Evolutionary conservation across 768 basidiomycete genomes (phyloP).

Genomic region (Pulveroboletus sp.): DNA sequence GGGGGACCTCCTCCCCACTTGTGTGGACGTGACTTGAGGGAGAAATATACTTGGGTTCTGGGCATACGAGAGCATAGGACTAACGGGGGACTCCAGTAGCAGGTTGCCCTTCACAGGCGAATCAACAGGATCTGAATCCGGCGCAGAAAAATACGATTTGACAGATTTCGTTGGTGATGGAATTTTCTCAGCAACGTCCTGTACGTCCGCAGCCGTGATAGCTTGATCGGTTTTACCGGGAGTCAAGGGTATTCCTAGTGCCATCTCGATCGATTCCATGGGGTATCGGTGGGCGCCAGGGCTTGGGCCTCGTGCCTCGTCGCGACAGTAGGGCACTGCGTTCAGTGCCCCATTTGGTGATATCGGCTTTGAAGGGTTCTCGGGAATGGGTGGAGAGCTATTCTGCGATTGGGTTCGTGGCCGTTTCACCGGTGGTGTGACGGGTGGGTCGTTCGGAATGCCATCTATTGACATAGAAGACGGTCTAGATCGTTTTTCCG

Average conservation of each 20-base stretch:
- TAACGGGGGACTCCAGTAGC: conserved; percentile 34
- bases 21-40: conserved; percentile 38
- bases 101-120: conserved; percentile 25
- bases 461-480: conserved; percentile 30
- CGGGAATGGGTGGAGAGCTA: neutral
- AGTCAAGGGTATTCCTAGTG: neutral
- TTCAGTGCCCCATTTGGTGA: conserved; percentile 10
- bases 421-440: conserved; percentile 26
- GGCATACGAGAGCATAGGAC: conserved; percentile 33
- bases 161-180: conserved; percentile 31
- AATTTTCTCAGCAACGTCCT: conserved; percentile 7
- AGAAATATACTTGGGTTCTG: conserved; percentile 35
- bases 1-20: conserved; percentile 19
- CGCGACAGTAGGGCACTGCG: conserved; percentile 2
- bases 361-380: neutral
- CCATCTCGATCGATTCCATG: neutral
- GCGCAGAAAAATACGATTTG: conserved; percentile 38
- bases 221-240: conserved; percentile 3
- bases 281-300: neutral
- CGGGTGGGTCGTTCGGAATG: conserved; percentile 3
- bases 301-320: conserved; percentile 1
- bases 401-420: conserved; percentile 12
- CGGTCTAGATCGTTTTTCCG: conserved; percentile 29
- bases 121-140: conserved; percentile 33
- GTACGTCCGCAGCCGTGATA: neutral